Evolutionary conservation across 345 rosid genomes (phyloP).

Genomic region (Lenwebbia sp.): DNA sequence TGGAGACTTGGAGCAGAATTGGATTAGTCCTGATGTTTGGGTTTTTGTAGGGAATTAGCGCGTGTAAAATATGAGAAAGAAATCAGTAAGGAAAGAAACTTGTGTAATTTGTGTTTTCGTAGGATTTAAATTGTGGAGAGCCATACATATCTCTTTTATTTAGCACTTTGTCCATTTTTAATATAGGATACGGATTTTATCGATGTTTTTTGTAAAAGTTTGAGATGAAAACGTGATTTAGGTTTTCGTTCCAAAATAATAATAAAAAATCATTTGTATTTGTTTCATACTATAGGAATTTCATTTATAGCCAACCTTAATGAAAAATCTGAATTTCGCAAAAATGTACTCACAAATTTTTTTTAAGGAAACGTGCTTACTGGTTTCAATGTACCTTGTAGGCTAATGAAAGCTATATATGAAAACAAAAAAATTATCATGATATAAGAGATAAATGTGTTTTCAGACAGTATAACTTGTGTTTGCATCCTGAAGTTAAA

Average conservation of each 20-base stretch:
- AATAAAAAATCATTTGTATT: background rate
- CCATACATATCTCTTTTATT: background rate
- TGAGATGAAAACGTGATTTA: background rate
- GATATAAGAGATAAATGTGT: background rate
- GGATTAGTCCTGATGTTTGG: background rate
- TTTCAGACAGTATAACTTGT: background rate
- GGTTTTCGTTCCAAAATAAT: background rate
- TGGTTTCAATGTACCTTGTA: background rate
- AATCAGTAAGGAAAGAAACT: background rate
- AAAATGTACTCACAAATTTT: background rate
- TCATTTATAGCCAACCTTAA: background rate
- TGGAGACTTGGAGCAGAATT: background rate
- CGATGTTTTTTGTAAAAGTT: background rate
- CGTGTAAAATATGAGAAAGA: background rate
- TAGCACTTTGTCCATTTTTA: background rate
- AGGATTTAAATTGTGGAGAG: background rate
- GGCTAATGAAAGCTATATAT: background rate
- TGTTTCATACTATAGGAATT: background rate
- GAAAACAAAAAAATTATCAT: background rate
- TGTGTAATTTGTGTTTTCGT: background rate
- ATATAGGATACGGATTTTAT: background rate
- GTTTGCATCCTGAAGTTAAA: background rate
- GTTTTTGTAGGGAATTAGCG: background rate
- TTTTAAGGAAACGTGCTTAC: background rate
- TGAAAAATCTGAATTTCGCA: background rate